phyloP scores from a whole-genome alignment of 1,284 basidiomycete genomes.

The Cutaneotrichosporon sp. region DNA sequence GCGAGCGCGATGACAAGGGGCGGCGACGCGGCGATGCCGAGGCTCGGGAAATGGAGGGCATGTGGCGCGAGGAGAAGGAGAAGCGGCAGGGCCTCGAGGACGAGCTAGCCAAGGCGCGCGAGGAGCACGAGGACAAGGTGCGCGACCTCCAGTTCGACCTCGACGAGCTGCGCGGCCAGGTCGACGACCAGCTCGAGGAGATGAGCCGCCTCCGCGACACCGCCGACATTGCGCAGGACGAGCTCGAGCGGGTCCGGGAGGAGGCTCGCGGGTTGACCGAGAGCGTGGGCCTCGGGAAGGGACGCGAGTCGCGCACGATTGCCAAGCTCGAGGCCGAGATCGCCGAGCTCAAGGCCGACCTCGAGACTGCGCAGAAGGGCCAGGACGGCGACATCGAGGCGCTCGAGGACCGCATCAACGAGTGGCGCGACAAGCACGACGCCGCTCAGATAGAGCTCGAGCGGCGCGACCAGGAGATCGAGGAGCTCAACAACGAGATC shows the following conservation, averaged over 20 bases:
- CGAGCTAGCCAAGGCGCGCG: constrained; percentile 52
- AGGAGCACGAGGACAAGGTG: constrained; percentile 67
- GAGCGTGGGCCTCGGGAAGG: constrained; percentile 56
- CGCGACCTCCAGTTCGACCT: constrained; percentile 68
- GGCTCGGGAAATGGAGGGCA: constrained; percentile 33
- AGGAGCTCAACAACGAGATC: constrained; percentile 53
- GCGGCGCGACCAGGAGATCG: constrained; percentile 50
- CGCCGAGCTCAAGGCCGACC: constrained; percentile 37
- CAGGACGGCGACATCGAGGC: constrained; percentile 35
- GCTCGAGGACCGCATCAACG: constrained; percentile 50
- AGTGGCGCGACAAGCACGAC: constrained; percentile 50
- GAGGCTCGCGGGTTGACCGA: constrained; percentile 44
- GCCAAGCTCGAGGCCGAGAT: constrained; percentile 66
- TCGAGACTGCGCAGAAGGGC: constrained; percentile 27
- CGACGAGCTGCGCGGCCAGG: constrained; percentile 59
- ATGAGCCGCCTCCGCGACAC: constrained; percentile 56
- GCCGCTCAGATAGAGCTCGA: constrained; percentile 51
- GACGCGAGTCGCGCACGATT: constrained; percentile 60
- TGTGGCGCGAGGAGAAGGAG: constrained; percentile 49
- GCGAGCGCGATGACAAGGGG: constrained; percentile 51
- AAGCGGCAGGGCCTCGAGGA: constrained; percentile 34
- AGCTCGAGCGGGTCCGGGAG: constrained; percentile 65
- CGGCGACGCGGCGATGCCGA: constrained; percentile 23
- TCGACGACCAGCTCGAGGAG: constrained; percentile 62
- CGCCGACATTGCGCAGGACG: constrained; percentile 60